Base-by-base conservation (phyloP, 1,284 basidiomycete species). In the Coriolopsis trogii region DNA sequence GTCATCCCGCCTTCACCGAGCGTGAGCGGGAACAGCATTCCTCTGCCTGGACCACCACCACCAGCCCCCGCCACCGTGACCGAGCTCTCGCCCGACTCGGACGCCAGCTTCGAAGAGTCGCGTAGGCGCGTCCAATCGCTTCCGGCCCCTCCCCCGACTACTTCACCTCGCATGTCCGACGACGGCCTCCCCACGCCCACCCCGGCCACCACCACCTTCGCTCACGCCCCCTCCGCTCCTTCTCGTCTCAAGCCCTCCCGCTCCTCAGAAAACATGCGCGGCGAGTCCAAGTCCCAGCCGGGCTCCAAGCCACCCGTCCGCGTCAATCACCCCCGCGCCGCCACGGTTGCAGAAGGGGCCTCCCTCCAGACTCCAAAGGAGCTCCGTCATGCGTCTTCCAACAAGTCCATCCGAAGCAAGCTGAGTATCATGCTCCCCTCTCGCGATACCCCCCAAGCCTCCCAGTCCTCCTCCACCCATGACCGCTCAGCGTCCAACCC, bases 1-100 rank as follows among this genome's bases (percentile, higher is more conserved):
- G 70, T 84, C 26, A 70, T 83, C n/a, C 81, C 81, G 6, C 81
- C 81, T 0, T 81, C 80, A 0, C 82, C 81, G 3, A 67, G 71
- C 26, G 56, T 63, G 43, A 67, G 64, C 52, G 64, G 34, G 41
- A 60, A 55, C 30, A 59, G 41, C 44, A 51, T 48, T 26, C 62
- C 52, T 31, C 58, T 49, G 43, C 66, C 29, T 15, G n/a, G n/a
- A n/a, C n/a, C n/a, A n/a, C 39, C 49, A 26, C 39, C 49, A 21
- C 43, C 43, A 26, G n/a, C 42, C 42, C 25, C 31, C n/a, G 50
- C 53, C 37, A 43, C 45, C 48, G 9, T 18, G n/a, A 20, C 25
- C 46, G 25, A 45, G 41, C 49, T 51, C 46, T 24, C 46, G n/a
- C n/a, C n/a, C n/a, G n/a, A n/a, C 9, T 28, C 41, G 25, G 46